A percentile compares a stretch with the other conserved stretches of the same genome.
These are phyloP conservation scores for Luzula sylvatica DNA, from an alignment of 176 grass and related monocot genomes.

Conservation along the genomic window DNA sequence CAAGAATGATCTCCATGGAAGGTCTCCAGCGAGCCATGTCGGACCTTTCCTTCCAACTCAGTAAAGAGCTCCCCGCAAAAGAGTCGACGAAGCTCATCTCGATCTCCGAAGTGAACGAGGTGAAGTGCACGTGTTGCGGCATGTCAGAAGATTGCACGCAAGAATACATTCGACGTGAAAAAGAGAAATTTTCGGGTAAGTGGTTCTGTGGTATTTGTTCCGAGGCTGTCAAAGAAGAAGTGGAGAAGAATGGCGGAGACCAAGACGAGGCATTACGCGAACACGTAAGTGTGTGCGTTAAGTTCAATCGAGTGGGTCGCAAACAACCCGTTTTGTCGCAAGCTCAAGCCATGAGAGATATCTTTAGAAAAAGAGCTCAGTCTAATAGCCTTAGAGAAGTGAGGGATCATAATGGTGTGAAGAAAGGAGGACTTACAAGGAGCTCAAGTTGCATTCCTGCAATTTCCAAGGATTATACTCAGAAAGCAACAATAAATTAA, in stretches of 20 bases:
- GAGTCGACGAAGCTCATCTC: constrained; percentile 24
- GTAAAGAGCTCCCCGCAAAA: constrained; percentile 34
- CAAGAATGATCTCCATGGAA: constrained; percentile 62
- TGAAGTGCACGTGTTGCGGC: constrained; percentile 77
- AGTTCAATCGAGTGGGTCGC: constrained; percentile 56
- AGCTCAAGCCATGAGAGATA: constrained; percentile 85
- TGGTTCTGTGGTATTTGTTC: constrained; percentile 84
- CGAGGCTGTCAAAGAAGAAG: constrained; percentile 50
- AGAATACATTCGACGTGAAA: constrained; percentile 55
- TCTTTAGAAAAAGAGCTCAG: constrained; percentile 57
- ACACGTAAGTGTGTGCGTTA: constrained; percentile 57
- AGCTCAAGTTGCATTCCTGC: constrained; percentile 92
- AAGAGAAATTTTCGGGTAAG: constrained; percentile 55
- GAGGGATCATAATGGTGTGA: background rate
- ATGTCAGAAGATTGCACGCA: constrained; percentile 85
- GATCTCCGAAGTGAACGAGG: constrained; percentile 55
- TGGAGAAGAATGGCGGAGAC: constrained; percentile 27
- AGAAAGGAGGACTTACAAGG: constrained; percentile 31
- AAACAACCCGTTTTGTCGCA: constrained; percentile 77
- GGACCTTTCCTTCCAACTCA: constrained; percentile 57
- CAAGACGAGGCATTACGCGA: constrained; percentile 45
- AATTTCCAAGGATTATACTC: constrained; percentile 50
- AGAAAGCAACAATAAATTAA: background rate
- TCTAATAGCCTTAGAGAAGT: constrained; percentile 34
- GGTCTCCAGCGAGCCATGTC: constrained; percentile 77